These are phyloP conservation scores for Letharia lupina DNA, from an alignment of 495 filamentous ascomycete species.

Conservation along the genomic window DNA sequence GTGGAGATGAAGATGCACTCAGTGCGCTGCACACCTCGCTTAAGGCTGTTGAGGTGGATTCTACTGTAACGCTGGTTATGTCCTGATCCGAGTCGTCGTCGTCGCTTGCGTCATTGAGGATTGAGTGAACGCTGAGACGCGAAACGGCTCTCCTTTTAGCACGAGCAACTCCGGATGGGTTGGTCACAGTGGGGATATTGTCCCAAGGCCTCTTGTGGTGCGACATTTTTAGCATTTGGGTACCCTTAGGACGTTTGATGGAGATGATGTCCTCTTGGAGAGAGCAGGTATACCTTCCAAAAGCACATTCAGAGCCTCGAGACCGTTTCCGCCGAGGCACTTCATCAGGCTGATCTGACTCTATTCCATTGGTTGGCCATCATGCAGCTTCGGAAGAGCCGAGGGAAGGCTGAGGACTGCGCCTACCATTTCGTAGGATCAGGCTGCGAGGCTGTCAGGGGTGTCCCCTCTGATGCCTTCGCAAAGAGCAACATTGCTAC, in stretches of 20 bases:
- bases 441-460: background rate
- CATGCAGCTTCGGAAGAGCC: background rate
- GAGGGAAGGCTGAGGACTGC: background rate
- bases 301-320: background rate
- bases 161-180: background rate
- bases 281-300: background rate
- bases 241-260: background rate
- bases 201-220: background rate
- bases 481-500: background rate
- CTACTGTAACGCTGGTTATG: background rate
- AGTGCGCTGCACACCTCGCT: background rate
- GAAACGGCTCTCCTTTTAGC: background rate
- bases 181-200: background rate
- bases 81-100: background rate
- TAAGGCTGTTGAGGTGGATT: background rate
- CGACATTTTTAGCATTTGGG: background rate
- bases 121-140: background rate
- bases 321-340: background rate
- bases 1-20: background rate
- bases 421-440: too few species aligned
- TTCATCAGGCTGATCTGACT: background rate
- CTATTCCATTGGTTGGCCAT: slow-evolving; percentile 3
- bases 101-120: background rate
- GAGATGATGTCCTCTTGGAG: background rate
- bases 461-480: background rate